Conservation (phyloP, 2,329 filamentous ascomycete genomes). For the Thyridium curvatum region DNA sequence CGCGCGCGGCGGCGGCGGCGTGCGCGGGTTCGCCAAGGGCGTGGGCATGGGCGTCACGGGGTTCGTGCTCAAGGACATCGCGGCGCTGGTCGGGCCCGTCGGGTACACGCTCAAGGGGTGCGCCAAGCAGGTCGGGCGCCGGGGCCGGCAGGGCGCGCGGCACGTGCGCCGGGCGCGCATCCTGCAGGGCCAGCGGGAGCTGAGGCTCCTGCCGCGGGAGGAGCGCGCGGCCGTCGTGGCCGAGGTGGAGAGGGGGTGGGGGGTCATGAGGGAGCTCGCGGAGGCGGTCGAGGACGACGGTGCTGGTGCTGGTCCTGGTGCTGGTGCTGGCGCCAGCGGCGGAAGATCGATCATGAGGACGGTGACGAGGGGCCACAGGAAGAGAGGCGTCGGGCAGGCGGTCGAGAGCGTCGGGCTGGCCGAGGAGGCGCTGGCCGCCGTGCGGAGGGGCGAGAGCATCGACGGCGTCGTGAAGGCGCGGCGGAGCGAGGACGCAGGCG, state of each 20-base stretch:
- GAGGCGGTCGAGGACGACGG: slow-evolving; percentile 28
- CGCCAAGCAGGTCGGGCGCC: slow-evolving; percentile 47
- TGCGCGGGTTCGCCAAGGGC: slow-evolving; percentile 41
- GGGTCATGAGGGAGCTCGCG: slow-evolving; percentile 31
- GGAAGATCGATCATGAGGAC: slow-evolving; percentile 16
- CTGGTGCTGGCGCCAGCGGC: slow-evolving; percentile 12
- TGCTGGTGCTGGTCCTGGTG: too few relatives aligned
- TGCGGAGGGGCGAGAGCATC: slow-evolving; percentile 35
- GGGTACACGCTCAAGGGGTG: slow-evolving; percentile 60
- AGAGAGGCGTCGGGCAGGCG: slow-evolving; percentile 32
- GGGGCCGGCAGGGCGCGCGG: slow-evolving; percentile 43
- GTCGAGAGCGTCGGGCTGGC: slow-evolving; percentile 45
- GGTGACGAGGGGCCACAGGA: slow-evolving; percentile 16
- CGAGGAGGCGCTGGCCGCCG: slow-evolving; percentile 35
- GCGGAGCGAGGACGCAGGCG: slow-evolving; percentile 9
- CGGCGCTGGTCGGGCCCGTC: slow-evolving; percentile 53
- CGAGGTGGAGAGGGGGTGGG: slow-evolving; percentile 32
- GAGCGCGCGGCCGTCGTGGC: slow-evolving; percentile 21
- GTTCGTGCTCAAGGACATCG: slow-evolving; percentile 58
- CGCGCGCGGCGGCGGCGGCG: slow-evolving; percentile 43
- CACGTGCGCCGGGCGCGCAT: slow-evolving; percentile 53
- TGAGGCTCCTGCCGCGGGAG: slow-evolving; percentile 20
- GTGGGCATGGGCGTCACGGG: slow-evolving; percentile 58
- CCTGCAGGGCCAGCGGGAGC: slow-evolving; percentile 47
- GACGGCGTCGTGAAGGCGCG: slow-evolving; percentile 21